phyloP scores from a whole-genome alignment of 148 eudicot genomes.

The Rhododendron vialii region DNA sequence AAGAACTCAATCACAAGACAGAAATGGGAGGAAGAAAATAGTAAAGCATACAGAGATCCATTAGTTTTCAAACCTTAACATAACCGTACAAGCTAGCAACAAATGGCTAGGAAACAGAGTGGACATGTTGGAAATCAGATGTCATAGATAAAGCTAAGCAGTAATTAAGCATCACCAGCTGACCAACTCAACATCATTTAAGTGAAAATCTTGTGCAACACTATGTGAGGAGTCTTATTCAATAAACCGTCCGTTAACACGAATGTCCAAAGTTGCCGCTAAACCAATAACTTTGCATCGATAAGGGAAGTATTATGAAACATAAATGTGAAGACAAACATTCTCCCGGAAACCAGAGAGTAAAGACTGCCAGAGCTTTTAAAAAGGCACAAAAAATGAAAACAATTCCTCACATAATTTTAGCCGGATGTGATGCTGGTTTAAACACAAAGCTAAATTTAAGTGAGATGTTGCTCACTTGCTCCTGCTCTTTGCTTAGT shows the following conservation, averaged over 20 bases:
- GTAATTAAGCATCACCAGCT: background rate
- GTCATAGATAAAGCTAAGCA: constrained; percentile 1
- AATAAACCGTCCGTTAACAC: background rate
- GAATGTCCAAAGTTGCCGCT: background rate
- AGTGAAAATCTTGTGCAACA: background rate
- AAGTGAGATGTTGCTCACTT: background rate
- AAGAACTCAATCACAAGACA: background rate
- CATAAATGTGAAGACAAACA: background rate
- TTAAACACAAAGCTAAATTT: background rate
- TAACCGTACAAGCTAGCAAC: background rate
- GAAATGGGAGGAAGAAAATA: background rate
- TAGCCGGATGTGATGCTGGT: background rate
- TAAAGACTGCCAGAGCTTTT: background rate
- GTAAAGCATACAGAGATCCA: no score
- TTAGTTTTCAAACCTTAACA: background rate
- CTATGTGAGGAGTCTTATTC: background rate
- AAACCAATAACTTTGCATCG: background rate
- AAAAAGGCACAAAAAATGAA: background rate
- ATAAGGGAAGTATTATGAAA: background rate
- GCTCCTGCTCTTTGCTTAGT: background rate
- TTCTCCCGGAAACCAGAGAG: background rate
- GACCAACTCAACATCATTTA: background rate
- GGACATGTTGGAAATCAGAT: background rate
- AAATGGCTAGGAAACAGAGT: background rate
- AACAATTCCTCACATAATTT: background rate